Conservation (phyloP, 164 flowering plant genomes). For the Annona cherimola region DNA sequence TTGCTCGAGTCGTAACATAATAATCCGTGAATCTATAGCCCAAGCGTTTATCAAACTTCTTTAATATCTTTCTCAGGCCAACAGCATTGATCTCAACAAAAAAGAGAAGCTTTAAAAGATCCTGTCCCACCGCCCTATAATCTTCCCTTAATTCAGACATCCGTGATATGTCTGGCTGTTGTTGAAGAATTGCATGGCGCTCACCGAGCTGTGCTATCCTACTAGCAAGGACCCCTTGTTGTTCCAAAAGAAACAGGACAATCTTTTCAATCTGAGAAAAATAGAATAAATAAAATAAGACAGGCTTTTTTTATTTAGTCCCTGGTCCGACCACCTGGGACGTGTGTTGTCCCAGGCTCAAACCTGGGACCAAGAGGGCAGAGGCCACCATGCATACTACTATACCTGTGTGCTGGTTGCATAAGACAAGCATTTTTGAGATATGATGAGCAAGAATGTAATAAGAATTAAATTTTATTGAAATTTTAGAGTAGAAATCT, state of each 20-base stretch:
- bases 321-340: no score
- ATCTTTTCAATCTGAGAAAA: slow-evolving; percentile 66
- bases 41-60: slow-evolving; percentile 79
- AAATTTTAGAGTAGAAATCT: no score
- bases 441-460: no score
- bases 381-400: no score
- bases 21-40: slow-evolving; percentile 68
- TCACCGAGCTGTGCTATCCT: slow-evolving; percentile 47
- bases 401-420: no score
- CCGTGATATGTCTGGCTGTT: slow-evolving; percentile 28
- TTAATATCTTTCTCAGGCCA: slow-evolving; percentile 72
- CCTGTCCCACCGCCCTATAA: slow-evolving; percentile 57
- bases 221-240: slow-evolving; percentile 70
- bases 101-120: slow-evolving; percentile 63
- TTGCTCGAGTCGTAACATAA: slow-evolving; percentile 74
- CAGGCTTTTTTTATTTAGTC: no score
- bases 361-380: no score
- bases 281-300: not conserved
- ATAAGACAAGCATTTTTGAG: no score
- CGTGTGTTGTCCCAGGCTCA: no score
- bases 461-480: no score
- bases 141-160: slow-evolving; percentile 46
- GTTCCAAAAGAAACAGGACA: slow-evolving; percentile 66
- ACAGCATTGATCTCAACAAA: slow-evolving; percentile 77
- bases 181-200: slow-evolving; percentile 27